Percentiles rank a stretch among this genome's conserved stretches.
These are phyloP conservation scores for Saturnispora diversa DNA, from an alignment of 805 yeast species.

Conservation along the genomic window DNA sequence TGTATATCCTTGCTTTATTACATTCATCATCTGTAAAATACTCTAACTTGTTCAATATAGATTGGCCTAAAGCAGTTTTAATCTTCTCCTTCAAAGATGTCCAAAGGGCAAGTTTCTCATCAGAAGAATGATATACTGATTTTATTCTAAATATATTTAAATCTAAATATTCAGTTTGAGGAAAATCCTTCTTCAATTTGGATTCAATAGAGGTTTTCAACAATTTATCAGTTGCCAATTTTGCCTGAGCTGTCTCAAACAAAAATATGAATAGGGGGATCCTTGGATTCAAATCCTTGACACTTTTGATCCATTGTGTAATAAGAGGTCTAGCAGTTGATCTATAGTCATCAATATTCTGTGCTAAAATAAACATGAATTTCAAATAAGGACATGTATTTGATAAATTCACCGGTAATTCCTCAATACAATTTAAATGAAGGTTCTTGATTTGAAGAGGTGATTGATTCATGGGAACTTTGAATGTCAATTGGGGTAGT, in stretches of 20 bases:
- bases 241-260: conserved; percentile 29
- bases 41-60: conserved; percentile 44
- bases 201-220: conserved; percentile 26
- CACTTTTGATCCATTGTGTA: conserved; percentile 62
- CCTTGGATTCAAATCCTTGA: conserved; percentile 41
- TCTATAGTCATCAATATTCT: conserved; percentile 65
- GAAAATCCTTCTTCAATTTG: conserved; percentile 28
- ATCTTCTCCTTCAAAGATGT: conserved; percentile 35
- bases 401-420: conserved; percentile 35
- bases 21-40: conserved; percentile 25
- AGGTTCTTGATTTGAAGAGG: conserved; percentile 57
- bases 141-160: conserved; percentile 37
- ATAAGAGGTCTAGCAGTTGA: conserved; percentile 74
- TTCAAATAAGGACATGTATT: conserved; percentile 36
- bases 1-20: conserved; percentile 32
- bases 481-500: conserved; percentile 7
- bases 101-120: conserved; percentile 46
- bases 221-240: conserved; percentile 22
- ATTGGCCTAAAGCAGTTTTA: conserved; percentile 42
- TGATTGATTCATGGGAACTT: conserved; percentile 31
- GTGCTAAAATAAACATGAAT: conserved; percentile 60
- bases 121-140: conserved; percentile 28
- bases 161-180: conserved; percentile 17
- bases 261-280: conserved; percentile 48
- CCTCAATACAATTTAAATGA: conserved; percentile 48